phyloP scores from a whole-genome alignment of 1,284 basidiomycete genomes.

The Rhodotorula sp. region DNA sequence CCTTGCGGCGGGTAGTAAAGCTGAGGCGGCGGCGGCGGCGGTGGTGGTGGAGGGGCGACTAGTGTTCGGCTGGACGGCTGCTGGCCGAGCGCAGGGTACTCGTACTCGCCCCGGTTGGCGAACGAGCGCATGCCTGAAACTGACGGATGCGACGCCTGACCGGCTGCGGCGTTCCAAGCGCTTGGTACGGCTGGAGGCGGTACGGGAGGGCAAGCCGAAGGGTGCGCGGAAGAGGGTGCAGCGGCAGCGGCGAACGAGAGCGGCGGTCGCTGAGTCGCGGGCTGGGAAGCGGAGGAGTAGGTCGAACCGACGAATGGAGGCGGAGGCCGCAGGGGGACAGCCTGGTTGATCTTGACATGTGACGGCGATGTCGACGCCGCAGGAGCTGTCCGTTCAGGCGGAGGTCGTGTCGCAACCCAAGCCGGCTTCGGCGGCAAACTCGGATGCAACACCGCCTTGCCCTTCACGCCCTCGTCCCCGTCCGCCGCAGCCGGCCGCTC shows the following conservation, averaged over 20 bases:
- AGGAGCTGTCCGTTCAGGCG: not conserved
- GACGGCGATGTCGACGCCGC: not conserved
- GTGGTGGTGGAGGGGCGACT: not conserved
- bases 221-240: not conserved
- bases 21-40: not conserved
- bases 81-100: not conserved
- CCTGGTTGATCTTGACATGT: not conserved
- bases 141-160: no score
- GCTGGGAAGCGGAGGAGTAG: not conserved
- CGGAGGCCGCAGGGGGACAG: not conserved
- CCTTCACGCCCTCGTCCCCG: not conserved
- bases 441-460: conserved; percentile 22
- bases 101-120: conserved; percentile 1
- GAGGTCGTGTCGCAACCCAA: conserved; percentile 16
- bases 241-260: not conserved
- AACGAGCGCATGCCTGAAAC: no score
- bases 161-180: not conserved
- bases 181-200: not conserved
- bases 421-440: conserved; percentile 33
- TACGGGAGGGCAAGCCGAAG: not conserved
- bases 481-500: not conserved
- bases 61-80: not conserved
- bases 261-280: not conserved
- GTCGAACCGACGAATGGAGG: not conserved
- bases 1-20: not conserved